Evolutionary conservation across 495 filamentous ascomycete species (phyloP).

Genomic region (Neurospora intermedia): DNA sequence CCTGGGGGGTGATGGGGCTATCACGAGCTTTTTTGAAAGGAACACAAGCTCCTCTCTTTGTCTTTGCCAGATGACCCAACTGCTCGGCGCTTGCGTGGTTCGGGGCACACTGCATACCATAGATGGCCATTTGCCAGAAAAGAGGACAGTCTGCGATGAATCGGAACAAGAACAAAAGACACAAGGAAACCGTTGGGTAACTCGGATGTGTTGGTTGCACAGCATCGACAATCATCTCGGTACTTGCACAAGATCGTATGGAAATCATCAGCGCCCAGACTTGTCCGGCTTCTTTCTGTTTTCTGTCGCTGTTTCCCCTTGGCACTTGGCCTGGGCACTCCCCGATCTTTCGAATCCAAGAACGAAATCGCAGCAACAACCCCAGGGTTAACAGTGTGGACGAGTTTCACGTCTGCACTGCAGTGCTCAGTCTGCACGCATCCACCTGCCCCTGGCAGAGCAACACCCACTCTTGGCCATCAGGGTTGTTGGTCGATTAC

Average conservation of each 20-base stretch:
- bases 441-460: neutral
- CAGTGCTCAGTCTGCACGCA: neutral
- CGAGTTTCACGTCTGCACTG: neutral
- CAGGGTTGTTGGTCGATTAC: neutral
- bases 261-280: neutral
- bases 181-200: neutral
- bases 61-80: neutral
- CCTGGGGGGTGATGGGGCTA: neutral
- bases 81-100: neutral
- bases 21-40: neutral
- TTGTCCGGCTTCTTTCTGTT: neutral
- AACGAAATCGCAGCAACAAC: neutral
- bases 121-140: neutral
- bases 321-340: neutral
- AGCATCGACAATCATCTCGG: neutral
- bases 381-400: neutral
- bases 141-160: neutral
- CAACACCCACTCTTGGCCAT: neutral
- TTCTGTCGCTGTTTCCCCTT: neutral
- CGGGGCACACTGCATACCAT: neutral
- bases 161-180: neutral
- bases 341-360: no score
- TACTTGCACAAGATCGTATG: neutral
- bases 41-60: neutral
- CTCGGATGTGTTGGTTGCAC: neutral